Evolutionary conservation across 768 basidiomycete species (phyloP).

Genomic region (Macrolepiota dolichaula): DNA sequence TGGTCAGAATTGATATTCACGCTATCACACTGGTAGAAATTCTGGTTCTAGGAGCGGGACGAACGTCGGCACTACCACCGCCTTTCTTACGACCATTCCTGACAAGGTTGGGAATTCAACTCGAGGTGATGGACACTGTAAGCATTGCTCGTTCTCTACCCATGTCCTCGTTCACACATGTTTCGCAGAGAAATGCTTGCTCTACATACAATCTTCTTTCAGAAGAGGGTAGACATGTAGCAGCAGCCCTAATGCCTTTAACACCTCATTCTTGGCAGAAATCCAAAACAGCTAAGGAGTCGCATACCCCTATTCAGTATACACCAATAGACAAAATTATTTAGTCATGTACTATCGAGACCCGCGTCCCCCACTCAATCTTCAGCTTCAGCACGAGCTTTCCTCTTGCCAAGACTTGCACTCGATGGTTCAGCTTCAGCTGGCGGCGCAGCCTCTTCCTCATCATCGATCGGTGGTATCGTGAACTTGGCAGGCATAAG

Average conservation of each 20-base stretch:
- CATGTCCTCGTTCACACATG: background rate
- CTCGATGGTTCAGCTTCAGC: conserved; percentile 25
- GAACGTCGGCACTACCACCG: conserved; percentile 66
- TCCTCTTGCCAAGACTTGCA: conserved; percentile 26
- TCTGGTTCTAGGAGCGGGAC: conserved; percentile 85
- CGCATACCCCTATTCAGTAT: background rate
- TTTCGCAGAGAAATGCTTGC: conserved; percentile 78
- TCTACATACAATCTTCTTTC: conserved; percentile 92
- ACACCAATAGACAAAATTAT: background rate
- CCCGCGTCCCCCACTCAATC: background rate
- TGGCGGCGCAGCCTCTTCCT: conserved; percentile 39
- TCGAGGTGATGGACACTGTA: conserved; percentile 89
- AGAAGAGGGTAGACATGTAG: conserved; percentile 92
- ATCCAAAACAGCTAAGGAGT: conserved; percentile 15
- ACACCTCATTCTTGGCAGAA: conserved; percentile 52
- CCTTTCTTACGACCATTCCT: conserved; percentile 62
- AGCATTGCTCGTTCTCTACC: conserved; percentile 20
- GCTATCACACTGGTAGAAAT: conserved; percentile 57
- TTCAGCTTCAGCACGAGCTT: conserved; percentile 26
- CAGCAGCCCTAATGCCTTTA: conserved; percentile 83
- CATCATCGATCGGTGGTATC: conserved; percentile 55
- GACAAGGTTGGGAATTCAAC: conserved; percentile 74
- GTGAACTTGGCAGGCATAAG: conserved; percentile 58
- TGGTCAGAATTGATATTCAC: background rate
- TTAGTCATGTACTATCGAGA: conserved; percentile 3